Evolutionary conservation across 2,329 filamentous ascomycete species (phyloP).

Genomic region (Helicocarpus griseus): DNA sequence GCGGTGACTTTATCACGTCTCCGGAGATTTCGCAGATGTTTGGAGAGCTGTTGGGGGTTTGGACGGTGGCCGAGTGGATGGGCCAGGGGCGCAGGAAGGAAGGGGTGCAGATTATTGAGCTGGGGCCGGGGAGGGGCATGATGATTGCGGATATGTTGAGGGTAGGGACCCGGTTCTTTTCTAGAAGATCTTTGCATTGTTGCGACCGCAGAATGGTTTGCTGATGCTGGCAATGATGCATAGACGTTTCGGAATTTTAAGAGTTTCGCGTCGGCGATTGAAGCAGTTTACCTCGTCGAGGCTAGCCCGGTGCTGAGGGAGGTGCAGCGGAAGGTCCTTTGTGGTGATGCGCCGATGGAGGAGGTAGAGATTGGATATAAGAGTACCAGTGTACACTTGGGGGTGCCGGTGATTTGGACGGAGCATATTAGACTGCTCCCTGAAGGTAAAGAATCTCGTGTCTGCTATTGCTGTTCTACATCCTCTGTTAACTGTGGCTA

Average conservation of each 20-base stretch:
- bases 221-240: slow-evolving; percentile 6
- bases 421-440: slow-evolving; percentile 81
- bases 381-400: slow-evolving; percentile 65
- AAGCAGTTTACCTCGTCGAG: slow-evolving; percentile 88
- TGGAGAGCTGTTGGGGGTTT: slow-evolving; percentile 86
- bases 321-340: slow-evolving; percentile 72
- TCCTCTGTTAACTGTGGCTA: slow-evolving; percentile 7
- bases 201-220: slow-evolving; percentile 2
- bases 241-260: slow-evolving; percentile 81
- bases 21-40: slow-evolving; percentile 97
- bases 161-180: slow-evolving; percentile 42
- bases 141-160: slow-evolving; percentile 94
- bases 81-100: slow-evolving; percentile 65
- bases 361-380: slow-evolving; percentile 65
- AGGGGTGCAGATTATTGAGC: slow-evolving; percentile 82
- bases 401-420: slow-evolving; percentile 74
- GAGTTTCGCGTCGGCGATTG: slow-evolving; percentile 62
- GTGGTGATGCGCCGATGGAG: slow-evolving; percentile 57
- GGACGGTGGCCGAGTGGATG: slow-evolving; percentile 96
- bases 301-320: slow-evolving; percentile 71
- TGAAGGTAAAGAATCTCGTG: slow-evolving; percentile 41
- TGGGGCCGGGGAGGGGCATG: slow-evolving; percentile 87
- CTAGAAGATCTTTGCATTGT: background rate
- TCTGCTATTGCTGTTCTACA: slow-evolving; percentile 9
- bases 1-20: slow-evolving; percentile 93